A percentile compares a stretch with the other conserved stretches of the same genome.
Conservation (phyloP, 257 asterid genomes). For the Scutellaria baicalensis region DNA sequence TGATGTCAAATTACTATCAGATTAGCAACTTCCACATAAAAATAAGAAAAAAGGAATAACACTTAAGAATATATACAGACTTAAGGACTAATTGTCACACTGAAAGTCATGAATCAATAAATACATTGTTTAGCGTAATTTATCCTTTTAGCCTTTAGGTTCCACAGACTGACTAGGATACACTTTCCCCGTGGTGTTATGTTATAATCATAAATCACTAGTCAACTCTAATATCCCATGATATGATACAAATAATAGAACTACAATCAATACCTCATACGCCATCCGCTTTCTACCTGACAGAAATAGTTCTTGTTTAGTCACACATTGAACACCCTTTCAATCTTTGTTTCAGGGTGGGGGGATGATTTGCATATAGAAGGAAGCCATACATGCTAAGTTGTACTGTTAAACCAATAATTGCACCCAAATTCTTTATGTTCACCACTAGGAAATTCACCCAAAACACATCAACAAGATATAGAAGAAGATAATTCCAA, state of each 20-base stretch:
- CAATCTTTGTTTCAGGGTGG: neutral
- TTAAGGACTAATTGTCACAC: neutral
- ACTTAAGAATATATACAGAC: neutral
- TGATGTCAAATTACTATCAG: neutral
- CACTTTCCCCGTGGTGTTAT: no score
- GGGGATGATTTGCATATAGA: neutral
- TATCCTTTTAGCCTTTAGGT: neutral
- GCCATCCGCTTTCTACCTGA: neutral
- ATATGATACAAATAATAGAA: neutral
- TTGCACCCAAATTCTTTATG: neutral
- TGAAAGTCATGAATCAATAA: neutral
- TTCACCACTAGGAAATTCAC: neutral
- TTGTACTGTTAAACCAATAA: neutral
- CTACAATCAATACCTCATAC: neutral
- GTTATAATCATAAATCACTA: neutral
- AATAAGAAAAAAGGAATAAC: neutral
- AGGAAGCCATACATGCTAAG: neutral
- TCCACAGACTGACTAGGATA: neutral
- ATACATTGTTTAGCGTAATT: neutral
- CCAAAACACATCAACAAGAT: neutral
- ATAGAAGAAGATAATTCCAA: neutral
- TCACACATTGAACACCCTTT: neutral
- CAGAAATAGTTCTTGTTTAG: neutral
- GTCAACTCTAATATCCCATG: neutral
- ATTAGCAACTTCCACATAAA: neutral